Base-by-base conservation (phyloP, 495 filamentous ascomycete genomes). In the Lentithecium fluviatile region DNA sequence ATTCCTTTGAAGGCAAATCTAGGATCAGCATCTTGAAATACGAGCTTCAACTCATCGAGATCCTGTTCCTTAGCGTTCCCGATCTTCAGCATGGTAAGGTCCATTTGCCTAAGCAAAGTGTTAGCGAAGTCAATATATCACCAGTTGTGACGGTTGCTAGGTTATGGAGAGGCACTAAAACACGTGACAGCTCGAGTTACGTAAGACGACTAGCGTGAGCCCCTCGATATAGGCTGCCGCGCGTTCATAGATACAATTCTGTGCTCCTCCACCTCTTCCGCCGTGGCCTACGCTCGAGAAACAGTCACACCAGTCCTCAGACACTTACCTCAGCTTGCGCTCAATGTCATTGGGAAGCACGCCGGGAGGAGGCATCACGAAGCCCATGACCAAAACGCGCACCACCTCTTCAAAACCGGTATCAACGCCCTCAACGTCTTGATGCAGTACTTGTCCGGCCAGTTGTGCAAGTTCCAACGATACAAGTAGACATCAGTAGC, bases 321-420 rank as follows among this genome's bases (percentile, higher is more conserved):
- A 43, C 40, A 43, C 40, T 43, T 20, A 29, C 46, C 46, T 20
- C 2, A 25, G 69, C 71, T 8, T 77, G 72, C 13, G 71, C 72
- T 73, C 64, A 66, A 5, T 64, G 56, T 55, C 25, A 36, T 34
- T 52, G 23, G 17, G 19, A 12, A 20, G 13, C 50, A 29, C 21
- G 24, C 21, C 32, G 23, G 34, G 20, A 23, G 25, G 34, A 26
- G 47, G 48, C 52, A 60, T 17, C 10, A 12, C 23, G 29, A 52
- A n/a, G 24, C 53, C 23, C n/a, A 34, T 45, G 53, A 62, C 24
- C 26, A 62, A 15, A 49, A 60, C 21, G 20, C 45, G 38, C 2
- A 52, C 52, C 60, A 52, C 37, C 11, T 17, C 38, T 63, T 63
- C 32, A 63, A 20, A 21, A 52, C 60, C 11, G 60, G 60, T 24